phyloP scores from a whole-genome alignment of 1,139 yeast species.

The Kodamaea ohmeri region DNA sequence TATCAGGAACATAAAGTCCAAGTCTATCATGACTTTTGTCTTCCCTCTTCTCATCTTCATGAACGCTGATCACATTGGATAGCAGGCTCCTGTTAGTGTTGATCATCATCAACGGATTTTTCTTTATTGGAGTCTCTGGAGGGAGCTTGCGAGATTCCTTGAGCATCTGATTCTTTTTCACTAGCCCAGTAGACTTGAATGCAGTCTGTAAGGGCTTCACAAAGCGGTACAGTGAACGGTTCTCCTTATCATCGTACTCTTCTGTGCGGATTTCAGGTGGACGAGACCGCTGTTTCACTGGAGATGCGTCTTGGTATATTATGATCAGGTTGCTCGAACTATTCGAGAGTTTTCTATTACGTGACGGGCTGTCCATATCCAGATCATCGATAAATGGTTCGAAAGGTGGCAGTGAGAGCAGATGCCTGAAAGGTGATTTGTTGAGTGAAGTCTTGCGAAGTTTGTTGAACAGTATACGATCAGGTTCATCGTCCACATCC shows the following conservation, averaged over 20 bases:
- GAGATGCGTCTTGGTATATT: conserved; percentile 16
- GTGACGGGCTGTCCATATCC: conserved; percentile 36
- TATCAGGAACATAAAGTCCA: neutral
- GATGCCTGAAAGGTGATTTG: conserved; percentile 21
- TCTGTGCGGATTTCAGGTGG: conserved; percentile 6
- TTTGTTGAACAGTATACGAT: conserved; percentile 11
- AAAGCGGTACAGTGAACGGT: conserved; percentile 54
- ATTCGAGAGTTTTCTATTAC: conserved; percentile 30
- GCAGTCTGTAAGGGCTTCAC: conserved; percentile 87
- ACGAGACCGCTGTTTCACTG: conserved; percentile 10
- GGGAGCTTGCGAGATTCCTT: conserved; percentile 36
- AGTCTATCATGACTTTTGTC: conserved; percentile 12
- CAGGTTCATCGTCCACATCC: conserved; percentile 8
- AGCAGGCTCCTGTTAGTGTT: conserved; percentile 25
- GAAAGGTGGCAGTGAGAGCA: conserved; percentile 20
- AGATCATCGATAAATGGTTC: conserved; percentile 34
- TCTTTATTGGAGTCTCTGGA: conserved; percentile 86
- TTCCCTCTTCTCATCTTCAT: conserved; percentile 20
- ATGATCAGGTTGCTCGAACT: conserved; percentile 17
- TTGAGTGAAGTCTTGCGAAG: conserved; percentile 17
- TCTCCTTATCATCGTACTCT: conserved; percentile 35
- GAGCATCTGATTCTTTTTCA: conserved; percentile 62
- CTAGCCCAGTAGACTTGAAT: conserved; percentile 70
- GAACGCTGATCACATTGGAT: conserved; percentile 22
- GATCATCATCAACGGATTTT: conserved; percentile 45